phyloP scores from a whole-genome alignment of 108 stramenopile species.

The Discostella pseudostelligera region DNA sequence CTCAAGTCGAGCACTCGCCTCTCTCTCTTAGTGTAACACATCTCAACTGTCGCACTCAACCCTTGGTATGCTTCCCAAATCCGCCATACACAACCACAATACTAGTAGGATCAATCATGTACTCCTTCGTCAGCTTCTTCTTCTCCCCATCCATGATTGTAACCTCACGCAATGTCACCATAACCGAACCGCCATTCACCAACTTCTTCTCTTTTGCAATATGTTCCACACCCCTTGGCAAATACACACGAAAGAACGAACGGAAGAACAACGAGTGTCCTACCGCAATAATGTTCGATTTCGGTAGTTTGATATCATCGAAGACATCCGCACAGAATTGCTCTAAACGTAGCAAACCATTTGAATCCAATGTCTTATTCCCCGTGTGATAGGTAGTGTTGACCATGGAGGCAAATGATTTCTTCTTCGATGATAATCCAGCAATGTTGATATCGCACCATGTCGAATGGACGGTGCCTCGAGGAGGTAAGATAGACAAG shows the following conservation, averaged over 20 bases:
- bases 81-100: conserved; percentile 81
- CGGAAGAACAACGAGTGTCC: conserved; percentile 92
- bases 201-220: conserved; percentile 82
- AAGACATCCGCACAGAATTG: conserved; percentile 71
- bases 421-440: conserved; percentile 8
- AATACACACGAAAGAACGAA: conserved; percentile 76
- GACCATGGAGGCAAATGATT: conserved; percentile 52
- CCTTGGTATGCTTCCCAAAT: conserved; percentile 61
- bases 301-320: conserved; percentile 51
- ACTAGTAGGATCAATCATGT: conserved; percentile 80
- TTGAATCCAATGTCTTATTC: conserved; percentile 74
- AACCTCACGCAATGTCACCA: conserved; percentile 73
- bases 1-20: too few species aligned
- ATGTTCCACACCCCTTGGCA: conserved; percentile 67
- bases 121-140: conserved; percentile 53
- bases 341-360: conserved; percentile 72
- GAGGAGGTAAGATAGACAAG: conserved; percentile 68
- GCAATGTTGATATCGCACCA: conserved; percentile 63
- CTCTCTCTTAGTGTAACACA: too few species aligned
- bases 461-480: conserved; percentile 45
- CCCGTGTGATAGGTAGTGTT: conserved; percentile 71
- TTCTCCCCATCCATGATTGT: conserved; percentile 42
- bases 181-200: conserved; percentile 81
- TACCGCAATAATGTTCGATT: conserved; percentile 63
- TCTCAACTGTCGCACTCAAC: too few species aligned